Base-by-base conservation (phyloP, 257 asterid species). In the Coffea eugenioides region DNA sequence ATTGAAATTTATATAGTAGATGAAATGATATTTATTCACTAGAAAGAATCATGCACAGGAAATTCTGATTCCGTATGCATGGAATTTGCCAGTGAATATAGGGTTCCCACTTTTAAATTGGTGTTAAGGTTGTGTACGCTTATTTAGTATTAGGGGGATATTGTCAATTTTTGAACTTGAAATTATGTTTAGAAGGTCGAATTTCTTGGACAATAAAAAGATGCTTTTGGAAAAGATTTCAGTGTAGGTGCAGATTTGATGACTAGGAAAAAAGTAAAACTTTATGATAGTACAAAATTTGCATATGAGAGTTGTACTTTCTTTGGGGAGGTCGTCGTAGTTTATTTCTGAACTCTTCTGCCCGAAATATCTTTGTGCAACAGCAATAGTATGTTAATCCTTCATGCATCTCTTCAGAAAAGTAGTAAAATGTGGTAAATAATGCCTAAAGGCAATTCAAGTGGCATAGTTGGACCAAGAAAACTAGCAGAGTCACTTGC, bases 371-470 rank as follows among this genome's bases (percentile, higher is more conserved):
- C 20, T 57, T 43, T 43, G 49, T 76, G 54, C 31, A n/a, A 62
- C 18, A 62, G 61, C 70, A 11, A 1, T 39, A 34, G 34, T 69
- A 39, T 69, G 15, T 69, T 70, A 21, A 18, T 70, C 18, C 56
- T 18, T 70, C 43, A 1, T 70, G 12, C 13, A 15, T 31, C 74
- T 8, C 36, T 21, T 25, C 31, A 59, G 25, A n/a, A 76, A 76
- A 64, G 71, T 64, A 49, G 66, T 74, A 74, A 16, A 18, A 36
- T 39, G 69, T 54, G 12, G 25, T 51, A 66, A 77, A 75, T 23
- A 9, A 23, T 64, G 10, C 45, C 43, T 11, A 0, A 66, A 21
- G 13, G 25, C 54, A 49, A 16, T 25, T 27, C 48, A n/a, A 43
- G 5, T 49, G 49, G 16, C 23, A 7, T n/a, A 45, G 18, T 6